phyloP scores from a whole-genome alignment of 148 eudicot genomes.

The Chenopodium formosanum region DNA sequence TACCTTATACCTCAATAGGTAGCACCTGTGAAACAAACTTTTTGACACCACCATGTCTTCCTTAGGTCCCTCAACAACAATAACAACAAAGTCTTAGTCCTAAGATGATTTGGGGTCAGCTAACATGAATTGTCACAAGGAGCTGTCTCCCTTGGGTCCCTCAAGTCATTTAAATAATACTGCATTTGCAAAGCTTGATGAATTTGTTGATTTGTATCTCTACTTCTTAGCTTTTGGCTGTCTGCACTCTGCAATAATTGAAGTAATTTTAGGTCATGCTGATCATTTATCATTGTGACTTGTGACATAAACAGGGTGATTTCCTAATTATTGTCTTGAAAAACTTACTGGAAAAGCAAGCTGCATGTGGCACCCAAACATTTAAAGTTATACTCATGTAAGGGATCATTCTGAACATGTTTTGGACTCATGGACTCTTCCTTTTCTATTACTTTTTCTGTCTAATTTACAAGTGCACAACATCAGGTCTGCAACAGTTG shows the following conservation, averaged over 20 bases:
- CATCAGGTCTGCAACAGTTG: conserved; percentile 96
- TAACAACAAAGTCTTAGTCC: too few species aligned
- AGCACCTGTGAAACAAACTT: background rate
- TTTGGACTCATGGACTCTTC: background rate
- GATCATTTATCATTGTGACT: background rate
- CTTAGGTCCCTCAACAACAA: too few species aligned
- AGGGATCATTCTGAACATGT: conserved; percentile 25
- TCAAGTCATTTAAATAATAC: too few species aligned
- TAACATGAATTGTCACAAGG: too few species aligned
- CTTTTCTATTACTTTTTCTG: conserved; percentile 1
- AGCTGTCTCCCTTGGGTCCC: too few species aligned
- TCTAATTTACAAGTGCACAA: conserved; percentile 12
- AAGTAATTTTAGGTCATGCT: background rate
- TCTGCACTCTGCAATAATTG: background rate
- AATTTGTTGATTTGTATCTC: background rate
- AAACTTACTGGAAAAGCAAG: conserved; percentile 80
- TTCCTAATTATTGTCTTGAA: conserved; percentile 82
- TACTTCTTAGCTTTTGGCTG: background rate
- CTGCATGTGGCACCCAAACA: conserved; percentile 42
- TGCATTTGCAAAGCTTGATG: too few species aligned
- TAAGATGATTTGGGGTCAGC: too few species aligned
- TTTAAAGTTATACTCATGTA: conserved; percentile 95
- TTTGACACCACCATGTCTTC: background rate
- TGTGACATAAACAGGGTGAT: conserved; percentile 66
- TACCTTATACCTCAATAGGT: background rate